Conservation (phyloP, 345 rosid genomes). For the Populus nigra region DNA sequence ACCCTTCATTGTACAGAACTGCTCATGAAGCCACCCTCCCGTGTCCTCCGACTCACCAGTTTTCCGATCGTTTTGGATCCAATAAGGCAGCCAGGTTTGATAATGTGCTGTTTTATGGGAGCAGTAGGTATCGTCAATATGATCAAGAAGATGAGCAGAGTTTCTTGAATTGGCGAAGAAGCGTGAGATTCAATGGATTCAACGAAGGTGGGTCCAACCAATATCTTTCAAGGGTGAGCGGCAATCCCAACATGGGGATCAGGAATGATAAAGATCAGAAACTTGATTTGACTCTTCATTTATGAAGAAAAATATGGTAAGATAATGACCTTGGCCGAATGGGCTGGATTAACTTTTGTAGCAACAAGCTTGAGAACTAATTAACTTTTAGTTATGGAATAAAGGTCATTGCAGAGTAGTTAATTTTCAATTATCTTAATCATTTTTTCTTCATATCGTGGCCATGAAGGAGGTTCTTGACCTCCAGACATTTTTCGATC, state of each 20-base stretch:
- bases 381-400: neutral
- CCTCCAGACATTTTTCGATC: too few species aligned
- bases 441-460: too few species aligned
- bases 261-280: slow-evolving; percentile 39
- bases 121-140: neutral
- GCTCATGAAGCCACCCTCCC: slow-evolving; percentile 47
- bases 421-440: too few species aligned
- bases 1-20: slow-evolving; percentile 50
- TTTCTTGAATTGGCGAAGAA: slow-evolving; percentile 42
- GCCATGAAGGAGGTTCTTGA: too few species aligned
- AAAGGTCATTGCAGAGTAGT: neutral
- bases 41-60: slow-evolving; percentile 26
- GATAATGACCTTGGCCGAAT: neutral
- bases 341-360: neutral
- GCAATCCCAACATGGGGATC: slow-evolving; percentile 13
- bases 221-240: slow-evolving; percentile 12
- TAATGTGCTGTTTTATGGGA: slow-evolving; percentile 17
- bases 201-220: slow-evolving; percentile 12
- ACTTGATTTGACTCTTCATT: slow-evolving; percentile 81
- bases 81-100: slow-evolving; percentile 38
- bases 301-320: slow-evolving; percentile 32
- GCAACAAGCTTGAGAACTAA: neutral
- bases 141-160: slow-evolving; percentile 26
- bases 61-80: slow-evolving; percentile 35
- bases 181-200: slow-evolving; percentile 22